These are phyloP conservation scores for Aphanomyces invadans DNA, from an alignment of 352 stramenopile species.

Conservation along the genomic window DNA sequence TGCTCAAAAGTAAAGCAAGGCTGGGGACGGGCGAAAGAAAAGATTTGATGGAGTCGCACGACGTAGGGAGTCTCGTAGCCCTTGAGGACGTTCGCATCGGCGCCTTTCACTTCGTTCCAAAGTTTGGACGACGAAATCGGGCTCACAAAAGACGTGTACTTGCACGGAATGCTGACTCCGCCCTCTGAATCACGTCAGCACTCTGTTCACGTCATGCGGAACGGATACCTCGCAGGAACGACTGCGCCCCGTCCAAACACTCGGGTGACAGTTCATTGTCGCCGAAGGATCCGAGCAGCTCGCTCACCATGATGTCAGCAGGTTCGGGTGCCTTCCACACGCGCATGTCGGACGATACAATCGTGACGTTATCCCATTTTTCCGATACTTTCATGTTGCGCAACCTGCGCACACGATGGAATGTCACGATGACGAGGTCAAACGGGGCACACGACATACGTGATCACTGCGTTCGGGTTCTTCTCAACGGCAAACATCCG, in stretches of 20 bases:
- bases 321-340: slow-evolving; percentile 62
- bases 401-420: slow-evolving; percentile 23
- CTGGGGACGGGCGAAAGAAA: slow-evolving; percentile 75
- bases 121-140: slow-evolving; percentile 93
- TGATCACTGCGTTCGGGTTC: slow-evolving; percentile 97
- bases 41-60: slow-evolving; percentile 91
- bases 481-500: slow-evolving; percentile 96
- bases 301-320: slow-evolving; percentile 93
- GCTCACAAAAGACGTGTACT: slow-evolving; percentile 92
- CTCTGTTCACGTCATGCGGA: neutral
- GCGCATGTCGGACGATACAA: slow-evolving; percentile 83
- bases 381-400: slow-evolving; percentile 79
- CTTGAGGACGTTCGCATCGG: slow-evolving; percentile 37
- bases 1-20: slow-evolving; percentile 93
- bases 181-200: slow-evolving; percentile 32
- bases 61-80: slow-evolving; percentile 97
- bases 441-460: slow-evolving; percentile 32
- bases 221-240: slow-evolving; percentile 82
- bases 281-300: slow-evolving; percentile 94
- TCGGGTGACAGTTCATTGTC: slow-evolving; percentile 99
- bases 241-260: slow-evolving; percentile 93
- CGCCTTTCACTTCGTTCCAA: slow-evolving; percentile 81
- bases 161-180: slow-evolving; percentile 84
- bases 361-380: slow-evolving; percentile 80
- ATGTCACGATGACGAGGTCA: neutral